Evolutionary conservation across 2,329 filamentous ascomycete species (phyloP).

Genomic region (Pyricularia grisea): DNA sequence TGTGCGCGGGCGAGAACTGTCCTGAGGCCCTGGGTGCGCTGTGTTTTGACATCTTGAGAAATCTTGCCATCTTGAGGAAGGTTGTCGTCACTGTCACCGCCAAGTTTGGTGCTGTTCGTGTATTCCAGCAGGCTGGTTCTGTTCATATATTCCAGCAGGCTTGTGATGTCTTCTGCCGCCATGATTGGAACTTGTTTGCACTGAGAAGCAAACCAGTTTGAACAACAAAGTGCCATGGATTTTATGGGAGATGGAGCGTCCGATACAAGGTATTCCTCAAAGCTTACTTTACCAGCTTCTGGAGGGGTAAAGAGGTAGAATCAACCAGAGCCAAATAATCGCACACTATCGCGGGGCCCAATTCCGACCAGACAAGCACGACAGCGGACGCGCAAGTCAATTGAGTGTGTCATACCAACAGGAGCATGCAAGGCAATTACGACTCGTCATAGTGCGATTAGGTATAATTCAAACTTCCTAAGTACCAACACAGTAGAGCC

Average conservation of each 20-base stretch:
- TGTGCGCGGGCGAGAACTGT: conserved; percentile 28
- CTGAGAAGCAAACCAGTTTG: not conserved
- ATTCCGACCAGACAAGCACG: not conserved
- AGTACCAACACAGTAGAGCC: too few species aligned
- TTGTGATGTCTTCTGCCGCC: not conserved
- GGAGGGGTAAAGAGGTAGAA: not conserved
- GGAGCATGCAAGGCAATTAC: too few species aligned
- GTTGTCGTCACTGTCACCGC: conserved; percentile 13
- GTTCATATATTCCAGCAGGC: conserved; percentile 1
- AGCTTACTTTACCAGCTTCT: not conserved
- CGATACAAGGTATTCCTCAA: not conserved
- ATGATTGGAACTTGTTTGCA: not conserved
- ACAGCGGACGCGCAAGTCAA: not conserved
- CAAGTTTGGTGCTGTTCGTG: conserved; percentile 2
- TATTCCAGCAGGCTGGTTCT: not conserved
- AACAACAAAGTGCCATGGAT: not conserved
- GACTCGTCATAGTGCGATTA: too few species aligned
- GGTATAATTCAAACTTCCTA: too few species aligned
- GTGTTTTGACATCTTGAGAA: conserved; percentile 11
- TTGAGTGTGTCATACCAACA: too few species aligned
- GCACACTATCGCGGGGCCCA: not conserved
- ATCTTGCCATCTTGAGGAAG: conserved; percentile 11
- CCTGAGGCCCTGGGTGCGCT: conserved; percentile 18
- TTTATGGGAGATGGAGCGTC: not conserved
- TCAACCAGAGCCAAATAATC: not conserved